Evolutionary conservation across 257 asterid species (phyloP), one percentile per base, ranked within the genome.

Genomic region (Leptodermis oblonga): DNA sequence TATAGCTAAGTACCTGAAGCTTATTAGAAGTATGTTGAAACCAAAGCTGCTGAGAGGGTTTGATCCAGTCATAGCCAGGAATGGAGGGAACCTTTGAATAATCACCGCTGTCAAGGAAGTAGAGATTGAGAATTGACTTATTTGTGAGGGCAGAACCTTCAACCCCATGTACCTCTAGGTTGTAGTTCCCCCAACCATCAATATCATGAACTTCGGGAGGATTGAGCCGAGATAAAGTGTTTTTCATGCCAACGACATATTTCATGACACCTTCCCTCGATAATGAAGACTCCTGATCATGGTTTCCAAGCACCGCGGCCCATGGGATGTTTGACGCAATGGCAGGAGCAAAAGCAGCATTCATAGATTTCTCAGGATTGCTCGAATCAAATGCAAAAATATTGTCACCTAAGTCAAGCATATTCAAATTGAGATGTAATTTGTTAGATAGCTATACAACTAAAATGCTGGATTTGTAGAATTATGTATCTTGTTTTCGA

Each of bases 301-400:
- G 99, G 72, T 93, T 93, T 37, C 99, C 99, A 12, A 93, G 82
- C 59, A 93, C 89, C 8, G 97, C 99, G 15, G 96, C 96, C 97
- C 97, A 93, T 12, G 96, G 96, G 37, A 88, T 87, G 76, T 81
- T 81, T 30, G 95, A 80, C 1, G 84, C 53, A 33, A 90, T 67
- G 7, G 97, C 99, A 7, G 96, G 92, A 33, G 87, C 87, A 80
- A 93, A 90, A 10, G 99, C 99, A 26, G 85, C 87, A 52, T 85
- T 64, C 97, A 93, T 83, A 5, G 99, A 93, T 54, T 75, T 53
- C 31, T 75, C 92, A 15, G 99, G 83, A 74, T 90, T 87, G 1
- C 80, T 82, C 2, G 92, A 88, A 78, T 93, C 99, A 60, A 67
- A 70, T 30, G 96, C 99, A 60, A 39, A 93, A 30, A 93, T 90